phyloP scores from a whole-genome alignment of 768 basidiomycete species.

The Hemileccinum rubropunctum region DNA sequence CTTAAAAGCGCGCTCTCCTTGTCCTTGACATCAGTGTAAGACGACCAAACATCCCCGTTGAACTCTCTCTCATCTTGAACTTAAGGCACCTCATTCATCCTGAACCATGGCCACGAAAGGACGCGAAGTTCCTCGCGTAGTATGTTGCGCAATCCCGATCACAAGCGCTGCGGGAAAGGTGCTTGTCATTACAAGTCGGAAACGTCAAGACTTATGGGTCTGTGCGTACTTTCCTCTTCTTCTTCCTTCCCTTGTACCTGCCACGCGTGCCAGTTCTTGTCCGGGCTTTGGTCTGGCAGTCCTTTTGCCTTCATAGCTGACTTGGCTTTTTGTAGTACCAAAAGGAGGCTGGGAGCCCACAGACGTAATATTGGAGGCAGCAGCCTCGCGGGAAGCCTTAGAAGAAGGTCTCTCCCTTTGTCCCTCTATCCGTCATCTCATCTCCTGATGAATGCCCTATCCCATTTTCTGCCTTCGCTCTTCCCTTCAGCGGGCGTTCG shows the following conservation, averaged over 20 bases:
- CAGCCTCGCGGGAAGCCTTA: conserved; percentile 87
- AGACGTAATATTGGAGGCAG: conserved; percentile 79
- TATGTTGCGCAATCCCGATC: conserved; percentile 90
- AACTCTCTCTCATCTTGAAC: not conserved
- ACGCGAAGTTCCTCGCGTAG: conserved; percentile 76
- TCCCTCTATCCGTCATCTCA: conserved; percentile 70
- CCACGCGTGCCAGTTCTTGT: not conserved
- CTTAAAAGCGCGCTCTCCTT: not conserved
- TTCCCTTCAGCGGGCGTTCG: conserved; percentile 73
- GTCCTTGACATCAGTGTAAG: conserved; percentile 1
- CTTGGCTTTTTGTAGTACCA: conserved; percentile 54
- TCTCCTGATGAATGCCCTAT: conserved; percentile 61
- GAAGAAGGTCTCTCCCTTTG: conserved; percentile 95
- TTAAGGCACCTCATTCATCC: conserved; percentile 1
- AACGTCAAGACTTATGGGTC: conserved; percentile 78
- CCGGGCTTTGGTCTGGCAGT: not conserved
- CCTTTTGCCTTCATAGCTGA: conserved; percentile 3
- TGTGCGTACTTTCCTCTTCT: conserved; percentile 57
- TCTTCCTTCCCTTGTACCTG: conserved; percentile 7
- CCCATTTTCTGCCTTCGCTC: conserved; percentile 34
- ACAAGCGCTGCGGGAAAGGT: conserved; percentile 70
- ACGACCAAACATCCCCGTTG: not conserved
- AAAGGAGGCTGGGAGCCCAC: conserved; percentile 89
- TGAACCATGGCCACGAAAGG: conserved; percentile 60
- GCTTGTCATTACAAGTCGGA: conserved; percentile 81